phyloP scores from a whole-genome alignment of 1,139 yeast genomes.

The Williopsis jadinii region DNA sequence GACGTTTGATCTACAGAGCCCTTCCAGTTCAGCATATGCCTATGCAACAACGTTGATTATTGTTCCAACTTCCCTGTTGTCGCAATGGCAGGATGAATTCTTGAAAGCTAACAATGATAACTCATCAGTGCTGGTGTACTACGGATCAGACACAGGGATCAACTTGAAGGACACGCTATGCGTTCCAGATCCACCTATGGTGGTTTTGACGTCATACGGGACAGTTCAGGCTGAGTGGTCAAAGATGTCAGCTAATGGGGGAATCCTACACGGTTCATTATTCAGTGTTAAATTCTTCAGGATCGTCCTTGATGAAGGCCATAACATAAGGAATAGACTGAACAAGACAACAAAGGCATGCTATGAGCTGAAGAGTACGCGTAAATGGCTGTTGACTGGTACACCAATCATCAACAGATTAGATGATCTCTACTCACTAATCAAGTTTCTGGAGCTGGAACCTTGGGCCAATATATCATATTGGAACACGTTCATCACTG shows the following conservation, averaged over 20 bases:
- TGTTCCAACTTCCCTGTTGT: constrained; percentile 83
- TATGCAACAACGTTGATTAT: constrained; percentile 67
- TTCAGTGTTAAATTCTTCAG: constrained; percentile 74
- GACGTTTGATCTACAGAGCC: constrained; percentile 8
- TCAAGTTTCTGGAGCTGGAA: constrained; percentile 67
- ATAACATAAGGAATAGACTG: constrained; percentile 72
- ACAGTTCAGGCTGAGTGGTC: constrained; percentile 71
- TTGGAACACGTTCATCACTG: constrained; percentile 85
- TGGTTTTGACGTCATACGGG: constrained; percentile 83
- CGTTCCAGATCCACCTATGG: constrained; percentile 50
- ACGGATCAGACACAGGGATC: constrained; percentile 53
- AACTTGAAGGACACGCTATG: constrained; percentile 42
- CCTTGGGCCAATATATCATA: constrained; percentile 87
- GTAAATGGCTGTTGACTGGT: constrained; percentile 89
- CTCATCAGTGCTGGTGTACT: constrained; percentile 51
- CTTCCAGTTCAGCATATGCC: constrained; percentile 42
- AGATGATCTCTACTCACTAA: constrained; percentile 78
- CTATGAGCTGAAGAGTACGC: constrained; percentile 51
- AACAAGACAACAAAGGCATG: constrained; percentile 82
- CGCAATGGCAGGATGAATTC: constrained; percentile 90
- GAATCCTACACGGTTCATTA: constrained; percentile 7
- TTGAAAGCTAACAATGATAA: constrained; percentile 46
- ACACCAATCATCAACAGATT: constrained; percentile 88
- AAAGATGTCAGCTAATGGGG: constrained; percentile 15
- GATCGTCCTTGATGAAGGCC: constrained; percentile 87